These are phyloP conservation scores for Cucumis cinereus DNA, from an alignment of 306 rosid genomes.

Conservation along the genomic window DNA sequence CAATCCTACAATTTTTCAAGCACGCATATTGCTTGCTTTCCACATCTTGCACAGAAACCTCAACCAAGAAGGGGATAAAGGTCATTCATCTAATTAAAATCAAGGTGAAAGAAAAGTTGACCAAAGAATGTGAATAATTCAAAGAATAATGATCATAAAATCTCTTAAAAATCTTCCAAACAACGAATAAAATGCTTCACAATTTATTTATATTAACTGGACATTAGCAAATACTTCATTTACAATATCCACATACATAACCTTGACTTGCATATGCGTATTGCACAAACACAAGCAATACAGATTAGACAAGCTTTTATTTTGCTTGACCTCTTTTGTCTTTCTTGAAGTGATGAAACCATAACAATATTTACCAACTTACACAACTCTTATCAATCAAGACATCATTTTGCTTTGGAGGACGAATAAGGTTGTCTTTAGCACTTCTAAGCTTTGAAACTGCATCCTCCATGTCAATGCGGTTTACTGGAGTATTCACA, in stretches of 20 bases:
- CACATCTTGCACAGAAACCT: too few species aligned
- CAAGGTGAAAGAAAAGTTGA: too few species aligned
- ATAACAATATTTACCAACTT: not conserved
- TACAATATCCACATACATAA: not conserved
- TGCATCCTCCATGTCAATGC: conserved; percentile 36
- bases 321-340: not conserved
- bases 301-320: not conserved
- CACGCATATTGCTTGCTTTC: too few species aligned
- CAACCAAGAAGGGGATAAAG: too few species aligned
- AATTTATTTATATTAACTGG: not conserved
- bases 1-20: too few species aligned
- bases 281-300: not conserved
- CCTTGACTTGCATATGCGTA: not conserved
- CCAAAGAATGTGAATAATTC: too few species aligned
- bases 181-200: not conserved
- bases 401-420: not conserved
- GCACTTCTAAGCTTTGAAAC: conserved; percentile 28
- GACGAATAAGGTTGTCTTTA: not conserved
- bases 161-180: not conserved
- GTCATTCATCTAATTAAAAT: too few species aligned
- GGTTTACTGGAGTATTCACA: conserved; percentile 27
- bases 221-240: not conserved
- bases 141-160: not conserved
- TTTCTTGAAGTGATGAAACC: not conserved
- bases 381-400: not conserved